Percentiles rank a stretch among this genome's conserved stretches.
phyloP scores from a whole-genome alignment of 208 protist genomes.

The Angomonas deanei region DNA sequence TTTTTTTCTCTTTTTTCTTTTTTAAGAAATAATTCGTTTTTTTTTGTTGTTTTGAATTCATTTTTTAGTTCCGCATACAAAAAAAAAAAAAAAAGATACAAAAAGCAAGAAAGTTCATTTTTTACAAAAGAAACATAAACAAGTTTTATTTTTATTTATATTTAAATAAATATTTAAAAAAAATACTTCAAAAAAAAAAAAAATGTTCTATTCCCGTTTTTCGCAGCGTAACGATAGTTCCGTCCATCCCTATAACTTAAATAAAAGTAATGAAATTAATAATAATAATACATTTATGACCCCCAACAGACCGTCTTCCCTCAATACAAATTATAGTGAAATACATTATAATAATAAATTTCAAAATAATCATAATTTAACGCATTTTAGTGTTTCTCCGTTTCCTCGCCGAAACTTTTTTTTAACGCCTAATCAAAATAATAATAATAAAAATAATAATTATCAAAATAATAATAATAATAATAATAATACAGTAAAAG shows the following conservation, averaged over 20 bases:
- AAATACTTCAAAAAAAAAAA: background rate
- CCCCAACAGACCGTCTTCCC: background rate
- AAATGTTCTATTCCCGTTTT: background rate
- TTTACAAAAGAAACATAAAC: background rate
- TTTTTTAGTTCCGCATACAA: slow-evolving; percentile 1
- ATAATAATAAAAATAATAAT: slow-evolving; percentile 4
- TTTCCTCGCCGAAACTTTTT: too few species aligned
- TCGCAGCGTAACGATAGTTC: too few species aligned
- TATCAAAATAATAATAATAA: background rate
- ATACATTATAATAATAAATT: slow-evolving; percentile 2
- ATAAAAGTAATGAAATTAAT: background rate
- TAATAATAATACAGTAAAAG: too few species aligned
- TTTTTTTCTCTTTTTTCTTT: slow-evolving; percentile 14
- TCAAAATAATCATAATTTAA: slow-evolving; percentile 7
- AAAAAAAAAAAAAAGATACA: background rate
- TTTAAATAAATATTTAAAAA: slow-evolving; percentile 5
- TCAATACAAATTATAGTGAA: background rate
- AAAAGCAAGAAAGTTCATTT: background rate
- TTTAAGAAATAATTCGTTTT: slow-evolving; percentile 14
- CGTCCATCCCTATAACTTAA: background rate
- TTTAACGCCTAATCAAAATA: background rate
- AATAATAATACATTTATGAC: background rate
- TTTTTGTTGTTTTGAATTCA: slow-evolving; percentile 9
- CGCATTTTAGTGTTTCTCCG: too few species aligned
- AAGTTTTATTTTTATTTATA: background rate